Base-by-base conservation (phyloP, 2,329 filamentous ascomycete genomes). In the Cladosporium colombiae region DNA sequence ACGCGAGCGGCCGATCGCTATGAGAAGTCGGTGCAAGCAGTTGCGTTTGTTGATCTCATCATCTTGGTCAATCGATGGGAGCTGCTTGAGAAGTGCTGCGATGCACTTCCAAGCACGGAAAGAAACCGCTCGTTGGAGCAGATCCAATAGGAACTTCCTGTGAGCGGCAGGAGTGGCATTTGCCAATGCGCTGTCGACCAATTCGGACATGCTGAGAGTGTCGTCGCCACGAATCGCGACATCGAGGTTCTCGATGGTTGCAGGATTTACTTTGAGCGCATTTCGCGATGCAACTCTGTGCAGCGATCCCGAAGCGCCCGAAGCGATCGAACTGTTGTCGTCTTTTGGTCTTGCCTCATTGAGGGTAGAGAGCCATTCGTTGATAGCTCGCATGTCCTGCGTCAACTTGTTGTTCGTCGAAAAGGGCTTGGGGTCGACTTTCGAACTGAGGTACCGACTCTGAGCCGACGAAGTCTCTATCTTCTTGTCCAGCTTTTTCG, bases 401-500 rank as follows among this genome's bases (percentile, higher is more conserved):
- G 82, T 80, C 18, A 90, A 79, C 40, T 84, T 82, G 27, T 81
- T 76, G 71, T 90, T 94, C 68, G 91, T 93, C 21, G 94, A 92
- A 78, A 99, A 99, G 0, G 91, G 87, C 70, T 89, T 89, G 1
- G 91, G 89, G 71, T 97, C 92, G 65, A 99, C 94, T 80, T 96
- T 97, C 56, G 92, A 92, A 49, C 91, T 88, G 67, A 99, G 84
- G 75, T 98, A 99, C 66, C 89, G 87, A 75, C 91, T 89, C 81
- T 97, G 93, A 0, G 91, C 89, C 13, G 71, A 69, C 60, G 89
- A 86, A 3, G 88, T 87, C 55, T 87, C 85, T 2, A 97, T 87
- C 81, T 96, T 97, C 81, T 99, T 99, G 80, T 99, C 95, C 55
- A 97, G 83, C 80, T 99, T 99, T 83, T 99, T 99, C 61, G 95